Percentiles rank a stretch among this genome's conserved stretches.
Conservation (phyloP, 2,329 filamentous ascomycete genomes). For the Xylaria sp. region DNA sequence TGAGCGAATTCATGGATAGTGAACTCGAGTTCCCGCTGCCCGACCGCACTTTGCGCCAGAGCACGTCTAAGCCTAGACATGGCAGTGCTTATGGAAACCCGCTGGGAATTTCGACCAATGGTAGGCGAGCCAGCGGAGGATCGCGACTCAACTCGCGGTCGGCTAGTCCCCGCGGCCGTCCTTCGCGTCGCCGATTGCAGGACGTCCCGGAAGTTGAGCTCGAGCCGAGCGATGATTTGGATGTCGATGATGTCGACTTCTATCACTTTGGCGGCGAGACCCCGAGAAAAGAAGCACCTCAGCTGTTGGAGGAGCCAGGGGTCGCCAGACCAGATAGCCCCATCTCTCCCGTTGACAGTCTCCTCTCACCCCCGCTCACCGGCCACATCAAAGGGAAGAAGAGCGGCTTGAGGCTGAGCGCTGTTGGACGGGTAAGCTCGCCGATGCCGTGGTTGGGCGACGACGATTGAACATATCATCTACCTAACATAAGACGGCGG, state of each 20-base stretch:
- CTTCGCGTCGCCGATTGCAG: conserved; percentile 8
- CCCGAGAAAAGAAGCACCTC: conserved; percentile 7
- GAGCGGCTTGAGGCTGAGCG: conserved; percentile 47
- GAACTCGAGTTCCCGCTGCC: conserved; percentile 29
- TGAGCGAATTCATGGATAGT: conserved; percentile 43
- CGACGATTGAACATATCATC: conserved; percentile 40
- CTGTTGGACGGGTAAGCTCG: conserved; percentile 39
- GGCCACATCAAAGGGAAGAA: conserved; percentile 34
- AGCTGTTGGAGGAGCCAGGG: conserved; percentile 17
- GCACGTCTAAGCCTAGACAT: conserved; percentile 23
- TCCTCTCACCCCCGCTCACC: conserved; percentile 26
- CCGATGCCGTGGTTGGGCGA: conserved; percentile 46
- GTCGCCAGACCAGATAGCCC: conserved; percentile 45
- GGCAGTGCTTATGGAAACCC: conserved; percentile 13
- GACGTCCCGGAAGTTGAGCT: conserved; percentile 11
- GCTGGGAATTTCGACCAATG: neutral
- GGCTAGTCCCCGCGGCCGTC: conserved; percentile 17
- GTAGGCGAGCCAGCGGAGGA: conserved; percentile 7
- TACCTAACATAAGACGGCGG: neutral
- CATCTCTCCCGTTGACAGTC: conserved; percentile 24
- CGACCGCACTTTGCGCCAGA: conserved; percentile 28
- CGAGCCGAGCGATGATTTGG: conserved; percentile 23
- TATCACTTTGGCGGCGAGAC: conserved; percentile 21
- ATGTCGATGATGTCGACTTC: conserved; percentile 26
- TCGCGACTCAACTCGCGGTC: conserved; percentile 27